Evolutionary conservation across 2,329 filamentous ascomycete species (phyloP).

Genomic region (Fusarium odoratissimum): DNA sequence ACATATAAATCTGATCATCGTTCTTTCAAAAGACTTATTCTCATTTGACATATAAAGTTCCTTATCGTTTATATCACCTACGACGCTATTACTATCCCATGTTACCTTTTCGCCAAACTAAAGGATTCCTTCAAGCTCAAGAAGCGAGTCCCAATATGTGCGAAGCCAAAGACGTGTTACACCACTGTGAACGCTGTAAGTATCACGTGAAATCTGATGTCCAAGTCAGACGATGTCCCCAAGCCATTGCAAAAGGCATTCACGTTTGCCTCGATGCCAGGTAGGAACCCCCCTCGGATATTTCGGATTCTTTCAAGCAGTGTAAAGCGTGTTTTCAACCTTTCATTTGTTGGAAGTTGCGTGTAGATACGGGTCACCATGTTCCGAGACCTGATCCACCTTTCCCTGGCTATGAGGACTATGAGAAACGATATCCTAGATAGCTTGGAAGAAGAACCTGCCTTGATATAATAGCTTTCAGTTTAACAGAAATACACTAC

Average conservation of each 20-base stretch:
- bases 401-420: not conserved
- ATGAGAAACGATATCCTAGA: not conserved
- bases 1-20: not conserved
- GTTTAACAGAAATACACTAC: fast-evolving
- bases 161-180: not conserved
- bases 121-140: not conserved
- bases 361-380: not conserved
- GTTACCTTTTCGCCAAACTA: fast-evolving
- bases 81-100: not conserved
- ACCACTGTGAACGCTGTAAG: not conserved
- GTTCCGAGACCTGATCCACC: not conserved
- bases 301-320: not conserved
- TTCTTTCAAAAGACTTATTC: fast-evolving
- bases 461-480: fast-evolving
- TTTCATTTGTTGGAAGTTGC: not conserved
- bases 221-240: not conserved
- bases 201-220: not conserved
- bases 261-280: not conserved
- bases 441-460: not conserved
- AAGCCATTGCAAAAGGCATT: not conserved
- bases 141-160: not conserved
- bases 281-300: not conserved
- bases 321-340: not conserved
- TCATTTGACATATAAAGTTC: not conserved
- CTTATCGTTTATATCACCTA: too few species aligned